Conservation (phyloP, 2,329 filamentous ascomycete species). For the Colletotrichum cordylinicola region DNA sequence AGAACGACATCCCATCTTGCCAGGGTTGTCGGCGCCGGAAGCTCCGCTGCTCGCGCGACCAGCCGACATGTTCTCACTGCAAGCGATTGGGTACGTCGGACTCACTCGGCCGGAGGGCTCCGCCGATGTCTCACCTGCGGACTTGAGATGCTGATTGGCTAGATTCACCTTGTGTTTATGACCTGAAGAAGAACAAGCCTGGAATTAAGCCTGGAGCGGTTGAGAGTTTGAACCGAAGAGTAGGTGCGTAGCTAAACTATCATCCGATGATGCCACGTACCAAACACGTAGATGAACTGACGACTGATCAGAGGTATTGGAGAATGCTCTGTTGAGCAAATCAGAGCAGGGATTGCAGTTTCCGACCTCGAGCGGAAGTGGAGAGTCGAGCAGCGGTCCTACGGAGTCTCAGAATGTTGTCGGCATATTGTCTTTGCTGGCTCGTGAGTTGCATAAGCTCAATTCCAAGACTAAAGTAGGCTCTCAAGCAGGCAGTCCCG, state of each 20-base stretch:
- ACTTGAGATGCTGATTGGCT: not conserved
- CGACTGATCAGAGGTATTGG: slow-evolving; percentile 15
- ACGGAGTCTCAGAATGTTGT: slow-evolving; percentile 19
- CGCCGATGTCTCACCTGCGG: not conserved
- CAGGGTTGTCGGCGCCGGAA: slow-evolving; percentile 38
- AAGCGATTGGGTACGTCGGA: slow-evolving; percentile 28
- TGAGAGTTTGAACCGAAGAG: slow-evolving; percentile 24
- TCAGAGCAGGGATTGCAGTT: not conserved
- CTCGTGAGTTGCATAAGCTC: slow-evolving; percentile 26
- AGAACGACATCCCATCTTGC: slow-evolving; percentile 32
- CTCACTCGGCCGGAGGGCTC: not conserved
- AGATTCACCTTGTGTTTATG: slow-evolving; percentile 29
- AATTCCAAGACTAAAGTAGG: not conserved
- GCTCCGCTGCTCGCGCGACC: slow-evolving; percentile 38
- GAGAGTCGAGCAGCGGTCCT: not conserved
- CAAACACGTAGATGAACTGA: too few relatives aligned
- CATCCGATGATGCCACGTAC: not conserved
- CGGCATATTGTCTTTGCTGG: slow-evolving; percentile 23
- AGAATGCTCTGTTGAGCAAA: slow-evolving; percentile 17
- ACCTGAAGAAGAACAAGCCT: slow-evolving; percentile 28
- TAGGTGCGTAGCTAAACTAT: slow-evolving; percentile 18
- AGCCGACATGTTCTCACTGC: slow-evolving; percentile 37
- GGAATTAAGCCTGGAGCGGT: slow-evolving; percentile 29
- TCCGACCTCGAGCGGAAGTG: not conserved
- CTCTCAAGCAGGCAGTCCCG: not conserved